These are phyloP conservation scores for Kalmusia sp. DNA, from an alignment of 2,329 filamentous ascomycete species.

Conservation along the genomic window DNA sequence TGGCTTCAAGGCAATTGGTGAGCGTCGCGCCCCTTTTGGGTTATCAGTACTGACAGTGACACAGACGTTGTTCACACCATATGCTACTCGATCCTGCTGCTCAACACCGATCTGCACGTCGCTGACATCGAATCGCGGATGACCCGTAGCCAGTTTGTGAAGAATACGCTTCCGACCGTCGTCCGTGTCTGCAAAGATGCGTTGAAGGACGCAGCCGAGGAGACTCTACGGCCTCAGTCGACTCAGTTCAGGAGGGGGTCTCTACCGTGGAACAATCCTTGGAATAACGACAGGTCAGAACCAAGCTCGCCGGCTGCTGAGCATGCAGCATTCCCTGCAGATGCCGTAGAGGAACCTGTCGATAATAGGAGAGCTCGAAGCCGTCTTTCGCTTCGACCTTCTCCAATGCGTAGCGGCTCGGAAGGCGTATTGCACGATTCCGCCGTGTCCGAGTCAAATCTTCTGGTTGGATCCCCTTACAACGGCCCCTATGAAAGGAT, in stretches of 20 bases:
- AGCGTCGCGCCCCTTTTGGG: constrained; percentile 40
- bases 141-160: constrained; percentile 92
- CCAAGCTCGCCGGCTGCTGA: constrained; percentile 41
- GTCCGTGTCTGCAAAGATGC: constrained; percentile 76
- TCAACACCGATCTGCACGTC: constrained; percentile 95
- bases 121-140: constrained; percentile 97
- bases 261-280: constrained; percentile 36
- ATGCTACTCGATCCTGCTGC: constrained; percentile 90
- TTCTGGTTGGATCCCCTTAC: constrained; percentile 79
- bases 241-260: constrained; percentile 42
- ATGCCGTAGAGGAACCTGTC: constrained; percentile 39
- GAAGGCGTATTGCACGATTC: constrained; percentile 46
- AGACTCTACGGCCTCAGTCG: constrained; percentile 43
- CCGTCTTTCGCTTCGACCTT: constrained; percentile 53
- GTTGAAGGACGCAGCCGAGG: constrained; percentile 51
- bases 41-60: constrained; percentile 36
- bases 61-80: constrained; percentile 95
- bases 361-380: constrained; percentile 48
- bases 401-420: constrained; percentile 42
- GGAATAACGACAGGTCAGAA: constrained; percentile 37
- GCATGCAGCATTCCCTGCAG: constrained; percentile 32
- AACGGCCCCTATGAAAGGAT: constrained; percentile 76
- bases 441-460: constrained; percentile 65
- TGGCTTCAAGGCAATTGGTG: constrained; percentile 88
- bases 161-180: constrained; percentile 94